Evolutionary conservation across 2,329 filamentous ascomycete species (phyloP).

Genomic region (Epichloe gansuensis): DNA sequence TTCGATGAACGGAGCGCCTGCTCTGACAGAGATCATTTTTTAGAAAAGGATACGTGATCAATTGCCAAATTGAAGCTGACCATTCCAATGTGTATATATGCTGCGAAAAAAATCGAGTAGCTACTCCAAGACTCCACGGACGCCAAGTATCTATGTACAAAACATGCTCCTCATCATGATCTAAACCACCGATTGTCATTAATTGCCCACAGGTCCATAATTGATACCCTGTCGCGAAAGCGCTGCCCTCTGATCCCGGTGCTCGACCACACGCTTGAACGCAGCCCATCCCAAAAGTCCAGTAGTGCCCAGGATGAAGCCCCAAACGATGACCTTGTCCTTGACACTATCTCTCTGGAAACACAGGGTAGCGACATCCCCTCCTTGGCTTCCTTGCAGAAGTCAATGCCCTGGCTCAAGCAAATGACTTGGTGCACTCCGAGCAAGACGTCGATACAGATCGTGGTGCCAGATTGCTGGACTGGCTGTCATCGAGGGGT

Average conservation of each 20-base stretch:
- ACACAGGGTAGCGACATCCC: conserved; percentile 49
- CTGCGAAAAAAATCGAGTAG: background rate
- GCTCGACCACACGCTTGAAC: conserved; percentile 35
- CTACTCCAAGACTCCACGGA: background rate
- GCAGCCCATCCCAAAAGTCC: conserved; percentile 50
- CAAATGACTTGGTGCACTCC: conserved; percentile 54
- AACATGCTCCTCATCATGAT: background rate
- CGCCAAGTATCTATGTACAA: background rate
- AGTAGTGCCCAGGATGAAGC: conserved; percentile 46
- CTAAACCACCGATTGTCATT: background rate
- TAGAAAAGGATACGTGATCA: background rate
- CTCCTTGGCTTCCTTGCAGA: conserved; percentile 50
- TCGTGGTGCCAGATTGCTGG: conserved; percentile 14
- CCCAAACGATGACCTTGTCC: conserved; percentile 55
- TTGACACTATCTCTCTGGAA: conserved; percentile 57
- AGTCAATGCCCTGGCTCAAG: conserved; percentile 45
- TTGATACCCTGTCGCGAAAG: conserved; percentile 17
- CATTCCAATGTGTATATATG: background rate
- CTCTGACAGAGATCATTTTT: background rate
- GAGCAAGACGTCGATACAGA: conserved; percentile 38
- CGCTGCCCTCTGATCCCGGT: conserved; percentile 19
- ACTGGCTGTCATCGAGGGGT: background rate
- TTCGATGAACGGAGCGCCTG: background rate
- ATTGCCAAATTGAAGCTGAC: background rate
- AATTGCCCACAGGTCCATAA: conserved; percentile 15